Evolutionary conservation across 164 flowering plant genomes (phyloP), one percentile per base, ranked within the genome.

Genomic region (Sedum album): DNA sequence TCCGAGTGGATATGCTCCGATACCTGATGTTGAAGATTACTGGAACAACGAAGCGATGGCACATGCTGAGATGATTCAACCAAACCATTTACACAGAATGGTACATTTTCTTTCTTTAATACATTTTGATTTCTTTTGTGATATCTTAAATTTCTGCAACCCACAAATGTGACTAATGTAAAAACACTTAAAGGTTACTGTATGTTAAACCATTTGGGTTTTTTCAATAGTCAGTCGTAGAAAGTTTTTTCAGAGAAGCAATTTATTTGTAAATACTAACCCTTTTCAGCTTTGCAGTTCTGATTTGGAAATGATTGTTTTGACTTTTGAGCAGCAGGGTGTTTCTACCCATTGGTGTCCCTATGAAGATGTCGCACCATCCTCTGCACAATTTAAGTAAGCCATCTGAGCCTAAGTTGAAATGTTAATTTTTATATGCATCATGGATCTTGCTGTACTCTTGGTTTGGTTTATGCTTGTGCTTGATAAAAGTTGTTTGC

Each of bases 271-370:
- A 4, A 57, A 1, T 4, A 30, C 33, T 26, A 57, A 13, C 31
- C 33, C 13, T 28, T 57, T 28, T 28, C 33, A 57, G 5, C 31
- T 28, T n/a, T n/a, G n/a, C 18, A 26, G 5, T 17, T 36, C 33
- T 66, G 31, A 57, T 36, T 26, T 39, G 5, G 10, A 35, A 30
- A 15, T 64, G 66, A 48, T 49, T 49, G 17, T 48, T 28, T 69
- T n/a, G n/a, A n/a, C n/a, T n/a, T n/a, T n/a, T 57, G 70, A 67
- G 66, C 28, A 81, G 87, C 86, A 86, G 94, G 75, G 88, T 33
- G 73, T 84, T 77, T 89, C 88, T 65, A 75, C 86, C 65, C 89
- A 82, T 48, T 88, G 95, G 95, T 86, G 95, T 68, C 95, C 95
- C 33, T 85, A 82, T 76, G 77, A 85, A 65, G 83, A 85, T 69